These are phyloP conservation scores for Buxus sempervirens DNA, from an alignment of 164 flowering plant species.

Conservation along the genomic window DNA sequence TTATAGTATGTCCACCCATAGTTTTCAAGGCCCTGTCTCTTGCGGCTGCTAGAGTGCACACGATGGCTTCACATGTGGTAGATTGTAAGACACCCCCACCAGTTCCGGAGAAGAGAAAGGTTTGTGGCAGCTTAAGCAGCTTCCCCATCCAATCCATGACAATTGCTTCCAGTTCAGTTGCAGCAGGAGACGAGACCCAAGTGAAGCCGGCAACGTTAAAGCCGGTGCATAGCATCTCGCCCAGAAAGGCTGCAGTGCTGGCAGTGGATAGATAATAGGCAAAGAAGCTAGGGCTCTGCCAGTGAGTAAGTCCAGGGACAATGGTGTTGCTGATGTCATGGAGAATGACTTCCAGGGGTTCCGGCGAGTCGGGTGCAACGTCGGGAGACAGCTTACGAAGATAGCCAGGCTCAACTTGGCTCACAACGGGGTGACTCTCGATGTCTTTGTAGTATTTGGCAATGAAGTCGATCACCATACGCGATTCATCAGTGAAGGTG, in stretches of 20 bases:
- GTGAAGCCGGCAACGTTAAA: conserved; percentile 24
- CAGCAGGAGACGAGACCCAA: conserved; percentile 30
- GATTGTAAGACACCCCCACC: conserved; percentile 24
- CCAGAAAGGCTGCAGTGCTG: conserved; percentile 23
- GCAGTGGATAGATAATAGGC: conserved; percentile 19
- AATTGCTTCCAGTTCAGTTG: conserved; percentile 19
- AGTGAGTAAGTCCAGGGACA: too few relatives aligned
- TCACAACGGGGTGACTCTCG: too few relatives aligned
- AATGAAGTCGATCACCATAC: too few relatives aligned
- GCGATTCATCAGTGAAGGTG: too few relatives aligned
- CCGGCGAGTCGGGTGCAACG: too few relatives aligned
- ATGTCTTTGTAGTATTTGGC: too few relatives aligned
- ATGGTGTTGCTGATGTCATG: too few relatives aligned
- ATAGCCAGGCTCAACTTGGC: too few relatives aligned
- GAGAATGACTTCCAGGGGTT: too few relatives aligned
- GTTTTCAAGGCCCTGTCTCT: too few relatives aligned
- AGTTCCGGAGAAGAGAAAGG: conserved; percentile 16
- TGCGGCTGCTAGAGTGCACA: conserved; percentile 18
- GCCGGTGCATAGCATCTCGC: conserved; percentile 27
- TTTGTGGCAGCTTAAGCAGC: conserved; percentile 15
- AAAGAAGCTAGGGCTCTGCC: conserved; percentile 27
- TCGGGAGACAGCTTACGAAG: too few relatives aligned
- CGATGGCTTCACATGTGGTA: conserved; percentile 19
- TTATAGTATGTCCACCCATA: too few relatives aligned
- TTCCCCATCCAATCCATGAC: conserved; percentile 23